Base-by-base conservation (phyloP, 306 rosid species). In the Gastrolobium bilobum region DNA sequence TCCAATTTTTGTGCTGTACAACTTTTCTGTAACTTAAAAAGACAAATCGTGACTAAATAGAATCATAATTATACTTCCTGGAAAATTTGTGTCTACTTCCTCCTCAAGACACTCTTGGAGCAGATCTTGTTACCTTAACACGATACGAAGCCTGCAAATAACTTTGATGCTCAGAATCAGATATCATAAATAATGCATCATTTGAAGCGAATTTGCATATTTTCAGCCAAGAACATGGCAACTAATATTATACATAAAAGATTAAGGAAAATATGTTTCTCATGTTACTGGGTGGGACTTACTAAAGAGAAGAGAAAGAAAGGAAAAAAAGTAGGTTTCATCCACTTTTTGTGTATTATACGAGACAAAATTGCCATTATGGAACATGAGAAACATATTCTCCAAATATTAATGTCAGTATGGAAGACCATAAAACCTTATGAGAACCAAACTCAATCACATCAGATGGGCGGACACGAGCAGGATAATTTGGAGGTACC, bases 361-460 rank as follows among this genome's bases (percentile, higher is more conserved):
- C 1, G 26, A 20, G 26, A 20, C 26, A 20, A 20, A 20, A 20
- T 20, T 20, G 26, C 1, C 26, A 0, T 20, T 20, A 20, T 20
- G 26, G 26, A 1, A 20, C 26, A 20, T 20, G 26, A 20, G 26
- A 20, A 20, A 20, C 26, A 20, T 20, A 20, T 20, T 20, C 26
- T 1, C 26, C 26, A 20, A 20, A 20, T 20, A 20, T 20, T 64
- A 52, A 38, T 60, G 60, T 34, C 33, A 13, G 37, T 64, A 56
- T 71, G 34, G 30, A 61, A 48, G 44, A 33, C 46, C 34, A 6
- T 37, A 42, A 69, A 10, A 94, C 98, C 98, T 87, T 82, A 39
- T 89, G 79, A 50, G 97, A 87, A 84, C 99, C 99, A 84, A 95
- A 90, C 78, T 93, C 91, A 34, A 93, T 81, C 42, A 61, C 47